phyloP scores from a whole-genome alignment of 83 land plant genomes.

The Picea abies region DNA sequence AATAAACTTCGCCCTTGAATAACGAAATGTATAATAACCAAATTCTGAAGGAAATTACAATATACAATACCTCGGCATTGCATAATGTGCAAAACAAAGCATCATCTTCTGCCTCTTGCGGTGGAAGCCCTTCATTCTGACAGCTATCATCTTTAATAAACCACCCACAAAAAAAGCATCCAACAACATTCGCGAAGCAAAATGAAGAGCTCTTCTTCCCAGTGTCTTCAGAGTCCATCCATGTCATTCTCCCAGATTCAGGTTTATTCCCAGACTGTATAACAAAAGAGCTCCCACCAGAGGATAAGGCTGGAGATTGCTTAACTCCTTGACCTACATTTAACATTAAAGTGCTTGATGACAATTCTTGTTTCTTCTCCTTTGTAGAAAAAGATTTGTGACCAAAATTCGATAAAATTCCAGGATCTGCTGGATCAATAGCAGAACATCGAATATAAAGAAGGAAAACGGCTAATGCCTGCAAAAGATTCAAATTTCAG shows the following conservation, averaged over 20 bases:
- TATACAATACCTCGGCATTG: conserved; percentile 84
- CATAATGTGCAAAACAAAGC: conserved; percentile 91
- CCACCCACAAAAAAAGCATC: conserved; percentile 57
- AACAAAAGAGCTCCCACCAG: conserved; percentile 14
- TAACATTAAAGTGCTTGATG: conserved; percentile 23
- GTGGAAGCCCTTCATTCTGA: conserved; percentile 40
- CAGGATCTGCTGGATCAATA: conserved; percentile 97
- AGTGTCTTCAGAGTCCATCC: conserved; percentile 20
- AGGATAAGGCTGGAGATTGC: conserved; percentile 25
- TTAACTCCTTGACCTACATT: conserved; percentile 18
- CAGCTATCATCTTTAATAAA: conserved; percentile 75
- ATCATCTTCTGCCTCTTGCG: conserved; percentile 63
- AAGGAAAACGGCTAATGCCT: conserved; percentile 83
- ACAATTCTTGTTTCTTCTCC: conserved; percentile 23
- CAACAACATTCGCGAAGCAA: conserved; percentile 22
- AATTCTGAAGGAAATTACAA: background rate
- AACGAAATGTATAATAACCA: background rate
- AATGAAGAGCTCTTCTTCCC: conserved; percentile 18
- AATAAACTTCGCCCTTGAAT: background rate
- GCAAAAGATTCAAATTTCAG: conserved; percentile 22
- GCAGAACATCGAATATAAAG: conserved; percentile 91
- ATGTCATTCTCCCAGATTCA: conserved; percentile 30
- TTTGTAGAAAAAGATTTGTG: conserved; percentile 16
- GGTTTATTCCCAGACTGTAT: background rate
- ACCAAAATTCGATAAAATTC: conserved; percentile 47